Evolutionary conservation across 371 early-diverging fungal genomes (phyloP).

Genomic region (Mortierella sp.): DNA sequence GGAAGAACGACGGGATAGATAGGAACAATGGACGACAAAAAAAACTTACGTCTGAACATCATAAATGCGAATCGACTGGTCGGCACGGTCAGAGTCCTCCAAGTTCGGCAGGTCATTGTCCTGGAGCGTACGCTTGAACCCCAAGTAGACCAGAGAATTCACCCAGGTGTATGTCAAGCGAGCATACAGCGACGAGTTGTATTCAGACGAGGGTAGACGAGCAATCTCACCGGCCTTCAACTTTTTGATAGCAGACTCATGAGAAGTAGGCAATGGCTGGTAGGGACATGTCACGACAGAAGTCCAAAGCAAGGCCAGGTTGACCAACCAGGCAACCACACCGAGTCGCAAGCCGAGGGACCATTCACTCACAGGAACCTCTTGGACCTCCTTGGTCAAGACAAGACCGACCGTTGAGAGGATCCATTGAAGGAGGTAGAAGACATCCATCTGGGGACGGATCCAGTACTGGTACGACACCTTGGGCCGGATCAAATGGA

Average conservation of each 20-base stretch:
- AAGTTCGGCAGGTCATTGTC: constrained; percentile 66
- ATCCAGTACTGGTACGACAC: constrained; percentile 42
- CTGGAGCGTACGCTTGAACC: constrained; percentile 62
- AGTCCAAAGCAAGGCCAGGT: constrained; percentile 29
- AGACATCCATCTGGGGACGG: constrained; percentile 43
- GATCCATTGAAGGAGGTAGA: constrained; percentile 32
- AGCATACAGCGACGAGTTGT: constrained; percentile 64
- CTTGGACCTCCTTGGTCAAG: constrained; percentile 14
- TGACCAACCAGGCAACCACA: constrained; percentile 10
- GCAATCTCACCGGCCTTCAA: constrained; percentile 25
- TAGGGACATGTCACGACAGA: constrained; percentile 40
- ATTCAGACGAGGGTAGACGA: constrained; percentile 63
- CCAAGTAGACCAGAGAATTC: constrained; percentile 66
- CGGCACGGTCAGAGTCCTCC: constrained; percentile 39
- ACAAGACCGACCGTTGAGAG: constrained; percentile 28
- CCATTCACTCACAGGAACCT: constrained; percentile 25
- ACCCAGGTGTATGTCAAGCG: constrained; percentile 69
- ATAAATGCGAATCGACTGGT: constrained; percentile 17
- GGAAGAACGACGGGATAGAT: neutral
- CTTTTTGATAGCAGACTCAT: neutral
- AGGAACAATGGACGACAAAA: neutral
- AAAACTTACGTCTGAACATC: constrained; percentile 22
- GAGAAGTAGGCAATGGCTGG: neutral
- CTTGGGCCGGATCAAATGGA: constrained; percentile 34
- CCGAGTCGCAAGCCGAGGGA: constrained; percentile 39